Conservation (phyloP, 352 stramenopile genomes). For the Globisporangium cederbergense region DNA sequence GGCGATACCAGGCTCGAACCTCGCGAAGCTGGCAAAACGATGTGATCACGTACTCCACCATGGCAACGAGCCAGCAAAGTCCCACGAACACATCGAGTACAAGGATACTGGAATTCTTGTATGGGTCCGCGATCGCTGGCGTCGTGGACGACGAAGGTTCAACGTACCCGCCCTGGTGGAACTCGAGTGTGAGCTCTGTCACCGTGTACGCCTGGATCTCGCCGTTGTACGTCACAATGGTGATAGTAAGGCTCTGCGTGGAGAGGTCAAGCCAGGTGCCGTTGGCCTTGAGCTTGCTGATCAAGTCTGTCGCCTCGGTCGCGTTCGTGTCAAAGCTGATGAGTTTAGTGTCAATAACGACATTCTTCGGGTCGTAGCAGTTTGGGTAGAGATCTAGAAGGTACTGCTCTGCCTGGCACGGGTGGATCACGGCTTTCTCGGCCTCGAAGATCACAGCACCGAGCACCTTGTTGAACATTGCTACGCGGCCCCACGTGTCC, state of each 20-base stretch:
- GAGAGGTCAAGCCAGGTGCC: constrained; percentile 42
- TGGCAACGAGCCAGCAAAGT: constrained; percentile 25
- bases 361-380: constrained; percentile 37
- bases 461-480: constrained; percentile 34
- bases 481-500: constrained; percentile 27
- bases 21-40: background rate
- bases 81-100: constrained; percentile 35
- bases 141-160: constrained; percentile 30
- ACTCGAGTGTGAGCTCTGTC: constrained; percentile 33
- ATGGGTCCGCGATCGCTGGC: constrained; percentile 31
- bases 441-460: constrained; percentile 35
- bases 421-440: constrained; percentile 16
- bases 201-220: constrained; percentile 43
- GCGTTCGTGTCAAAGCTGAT: constrained; percentile 47
- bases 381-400: constrained; percentile 36
- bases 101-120: constrained; percentile 18
- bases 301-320: constrained; percentile 20
- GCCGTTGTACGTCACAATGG: constrained; percentile 51
- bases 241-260: constrained; percentile 36
- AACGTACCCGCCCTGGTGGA: constrained; percentile 33
- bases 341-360: constrained; percentile 21
- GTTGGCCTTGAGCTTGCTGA: constrained; percentile 24
- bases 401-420: constrained; percentile 30
- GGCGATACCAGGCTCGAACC: background rate
- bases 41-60: background rate